Conservation (phyloP, 345 rosid species). For the Moricandia arvensis region DNA sequence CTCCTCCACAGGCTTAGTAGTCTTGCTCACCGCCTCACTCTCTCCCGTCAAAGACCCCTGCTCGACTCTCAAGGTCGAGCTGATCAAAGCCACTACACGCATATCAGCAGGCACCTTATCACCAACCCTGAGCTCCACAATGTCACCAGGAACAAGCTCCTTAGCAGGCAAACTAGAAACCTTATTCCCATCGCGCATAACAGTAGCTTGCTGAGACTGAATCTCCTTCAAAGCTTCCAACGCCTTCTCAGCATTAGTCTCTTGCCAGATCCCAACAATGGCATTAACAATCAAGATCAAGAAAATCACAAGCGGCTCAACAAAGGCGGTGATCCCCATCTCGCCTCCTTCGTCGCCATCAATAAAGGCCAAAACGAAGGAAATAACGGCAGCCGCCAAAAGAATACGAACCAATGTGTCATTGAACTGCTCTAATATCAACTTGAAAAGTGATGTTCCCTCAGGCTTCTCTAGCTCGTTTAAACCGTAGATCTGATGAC, state of each 20-base stretch:
- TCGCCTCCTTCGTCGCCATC: conserved; percentile 94
- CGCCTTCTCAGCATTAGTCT: conserved; percentile 87
- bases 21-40: conserved; percentile 86
- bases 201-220: conserved; percentile 71
- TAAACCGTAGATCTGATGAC: conserved; percentile 54
- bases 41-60: conserved; percentile 94
- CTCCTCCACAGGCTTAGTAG: conserved; percentile 60
- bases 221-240: conserved; percentile 87
- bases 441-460: conserved; percentile 54
- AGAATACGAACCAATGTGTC: conserved; percentile 88
- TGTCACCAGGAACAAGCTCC: conserved; percentile 89
- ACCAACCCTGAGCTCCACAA: conserved; percentile 79
- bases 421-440: conserved; percentile 76
- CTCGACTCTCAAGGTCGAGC: conserved; percentile 82
- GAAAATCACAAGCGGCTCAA: conserved; percentile 87
- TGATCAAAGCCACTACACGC: conserved; percentile 42
- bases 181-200: conserved; percentile 61
- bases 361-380: conserved; percentile 70
- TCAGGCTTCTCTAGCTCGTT: conserved; percentile 88
- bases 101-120: conserved; percentile 90
- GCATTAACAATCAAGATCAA: conserved; percentile 88
- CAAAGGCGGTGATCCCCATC: conserved; percentile 75
- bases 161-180: conserved; percentile 51
- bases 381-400: conserved; percentile 69
- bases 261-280: conserved; percentile 87